Conservation (phyloP, 257 asterid genomes). For the Perilla frutescens region DNA sequence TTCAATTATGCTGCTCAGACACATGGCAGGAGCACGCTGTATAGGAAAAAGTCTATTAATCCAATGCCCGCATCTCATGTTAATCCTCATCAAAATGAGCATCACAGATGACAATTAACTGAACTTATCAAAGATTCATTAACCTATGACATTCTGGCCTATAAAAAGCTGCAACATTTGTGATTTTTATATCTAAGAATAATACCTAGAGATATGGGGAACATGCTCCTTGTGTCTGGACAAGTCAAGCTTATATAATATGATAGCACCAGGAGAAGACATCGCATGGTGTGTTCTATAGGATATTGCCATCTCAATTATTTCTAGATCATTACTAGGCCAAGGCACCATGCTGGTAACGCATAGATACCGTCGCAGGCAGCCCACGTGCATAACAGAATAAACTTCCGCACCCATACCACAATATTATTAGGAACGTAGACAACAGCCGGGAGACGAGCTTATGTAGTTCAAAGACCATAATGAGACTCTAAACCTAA, state of each 20-base stretch:
- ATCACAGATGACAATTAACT: constrained; percentile 18
- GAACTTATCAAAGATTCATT: constrained; percentile 23
- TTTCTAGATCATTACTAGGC: constrained; percentile 28
- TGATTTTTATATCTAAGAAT: background rate
- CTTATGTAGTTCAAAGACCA: constrained; percentile 42
- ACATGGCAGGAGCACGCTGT: constrained; percentile 46
- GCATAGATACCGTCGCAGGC: constrained; percentile 16
- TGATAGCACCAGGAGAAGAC: constrained; percentile 30
- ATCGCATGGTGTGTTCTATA: constrained; percentile 26
- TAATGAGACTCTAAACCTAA: constrained; percentile 61
- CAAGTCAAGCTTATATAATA: constrained; percentile 34
- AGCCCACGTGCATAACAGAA: constrained; percentile 36
- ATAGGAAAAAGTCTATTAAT: constrained; percentile 27
- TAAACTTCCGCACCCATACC: constrained; percentile 74
- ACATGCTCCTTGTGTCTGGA: constrained; percentile 29
- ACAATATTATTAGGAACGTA: constrained; percentile 67
- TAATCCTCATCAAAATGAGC: constrained; percentile 29
- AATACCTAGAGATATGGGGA: constrained; percentile 10
- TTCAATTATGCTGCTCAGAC: constrained; percentile 56
- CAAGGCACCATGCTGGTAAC: constrained; percentile 16
- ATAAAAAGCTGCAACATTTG: constrained; percentile 17
- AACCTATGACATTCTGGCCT: constrained; percentile 21
- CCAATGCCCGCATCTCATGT: constrained; percentile 28
- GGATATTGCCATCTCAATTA: constrained; percentile 20
- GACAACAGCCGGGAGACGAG: constrained; percentile 95